Conservation (phyloP, 2,329 filamentous ascomycete species). For the Colletotrichum horii region DNA sequence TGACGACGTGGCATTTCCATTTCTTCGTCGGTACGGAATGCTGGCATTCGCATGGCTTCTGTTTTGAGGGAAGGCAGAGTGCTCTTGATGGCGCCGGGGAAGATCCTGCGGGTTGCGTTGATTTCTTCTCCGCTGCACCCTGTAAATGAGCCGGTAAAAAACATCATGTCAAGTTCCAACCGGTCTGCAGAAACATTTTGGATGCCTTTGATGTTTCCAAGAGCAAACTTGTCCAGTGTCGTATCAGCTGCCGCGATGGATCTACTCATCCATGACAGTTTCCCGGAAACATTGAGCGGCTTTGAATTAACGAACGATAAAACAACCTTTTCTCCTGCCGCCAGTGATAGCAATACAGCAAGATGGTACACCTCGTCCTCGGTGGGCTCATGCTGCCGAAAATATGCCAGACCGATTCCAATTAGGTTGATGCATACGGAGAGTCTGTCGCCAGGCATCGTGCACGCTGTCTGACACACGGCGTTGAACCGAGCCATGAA, state of each 20-base stretch:
- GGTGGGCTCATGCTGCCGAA: not conserved
- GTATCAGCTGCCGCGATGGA: not conserved
- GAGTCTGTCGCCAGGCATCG: not conserved
- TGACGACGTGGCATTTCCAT: not conserved
- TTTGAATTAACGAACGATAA: not conserved
- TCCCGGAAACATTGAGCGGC: not conserved
- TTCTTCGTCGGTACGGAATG: not conserved
- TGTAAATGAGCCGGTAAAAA: not conserved
- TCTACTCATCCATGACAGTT: not conserved
- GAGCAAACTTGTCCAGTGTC: not conserved
- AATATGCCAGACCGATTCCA: not conserved
- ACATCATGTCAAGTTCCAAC: not conserved
- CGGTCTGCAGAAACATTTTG: not conserved
- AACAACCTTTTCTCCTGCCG: not conserved
- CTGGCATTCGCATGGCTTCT: no score
- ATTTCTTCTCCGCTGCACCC: not conserved
- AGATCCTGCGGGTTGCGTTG: not conserved
- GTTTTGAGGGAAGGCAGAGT: not conserved
- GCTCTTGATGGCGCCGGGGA: not conserved
- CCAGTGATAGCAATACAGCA: not conserved
- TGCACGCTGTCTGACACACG: not conserved
- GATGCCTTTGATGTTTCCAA: not conserved
- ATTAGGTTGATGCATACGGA: slow-evolving; percentile 3
- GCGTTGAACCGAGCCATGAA: slow-evolving; percentile 8
- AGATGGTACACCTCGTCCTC: not conserved